phyloP scores from a whole-genome alignment of 2,329 filamentous ascomycete genomes.

The Exophiala xenobiotica region DNA sequence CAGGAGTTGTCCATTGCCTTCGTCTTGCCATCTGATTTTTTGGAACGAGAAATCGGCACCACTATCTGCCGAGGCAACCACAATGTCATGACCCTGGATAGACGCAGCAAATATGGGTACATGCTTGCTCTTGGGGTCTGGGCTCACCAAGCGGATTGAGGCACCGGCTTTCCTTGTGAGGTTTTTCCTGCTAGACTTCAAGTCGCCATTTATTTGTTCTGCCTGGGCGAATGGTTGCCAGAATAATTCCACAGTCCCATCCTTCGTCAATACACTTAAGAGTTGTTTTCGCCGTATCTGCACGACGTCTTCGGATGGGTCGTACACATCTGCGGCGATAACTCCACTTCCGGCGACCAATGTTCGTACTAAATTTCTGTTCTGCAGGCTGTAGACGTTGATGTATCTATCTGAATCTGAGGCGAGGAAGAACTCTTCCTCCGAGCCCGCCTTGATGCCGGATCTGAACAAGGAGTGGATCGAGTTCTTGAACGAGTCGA shows the following conservation, averaged over 20 bases:
- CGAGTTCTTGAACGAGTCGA: slow-evolving; percentile 51
- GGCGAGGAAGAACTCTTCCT: slow-evolving; percentile 45
- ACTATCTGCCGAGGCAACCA: slow-evolving; percentile 50
- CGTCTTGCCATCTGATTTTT: slow-evolving; percentile 47
- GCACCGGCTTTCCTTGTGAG: slow-evolving; percentile 48
- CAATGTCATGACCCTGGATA: slow-evolving; percentile 47
- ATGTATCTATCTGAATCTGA: slow-evolving; percentile 52
- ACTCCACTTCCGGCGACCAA: slow-evolving; percentile 52
- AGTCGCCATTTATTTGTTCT: slow-evolving; percentile 33
- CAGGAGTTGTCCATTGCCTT: slow-evolving; percentile 43
- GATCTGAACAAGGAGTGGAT: slow-evolving; percentile 50
- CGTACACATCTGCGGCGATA: slow-evolving; percentile 39
- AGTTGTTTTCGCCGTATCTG: slow-evolving; percentile 37
- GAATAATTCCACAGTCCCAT: slow-evolving; percentile 52
- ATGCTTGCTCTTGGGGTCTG: slow-evolving; percentile 40
- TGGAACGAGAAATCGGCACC: slow-evolving; percentile 53
- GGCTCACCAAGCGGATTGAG: slow-evolving; percentile 44
- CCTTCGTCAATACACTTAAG: slow-evolving; percentile 48
- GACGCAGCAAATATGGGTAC: slow-evolving; percentile 46
- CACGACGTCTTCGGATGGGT: slow-evolving; percentile 27
- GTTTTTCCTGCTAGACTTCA: slow-evolving; percentile 34
- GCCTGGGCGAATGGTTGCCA: slow-evolving; percentile 46
- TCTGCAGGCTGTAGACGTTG: slow-evolving; percentile 48
- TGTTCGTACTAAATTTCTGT: slow-evolving; percentile 46
- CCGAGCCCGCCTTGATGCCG: slow-evolving; percentile 33